Percentiles rank a stretch among this genome's conserved stretches.
phyloP scores from a whole-genome alignment of 2,329 filamentous ascomycete genomes.

The Fusarium marasasianum region DNA sequence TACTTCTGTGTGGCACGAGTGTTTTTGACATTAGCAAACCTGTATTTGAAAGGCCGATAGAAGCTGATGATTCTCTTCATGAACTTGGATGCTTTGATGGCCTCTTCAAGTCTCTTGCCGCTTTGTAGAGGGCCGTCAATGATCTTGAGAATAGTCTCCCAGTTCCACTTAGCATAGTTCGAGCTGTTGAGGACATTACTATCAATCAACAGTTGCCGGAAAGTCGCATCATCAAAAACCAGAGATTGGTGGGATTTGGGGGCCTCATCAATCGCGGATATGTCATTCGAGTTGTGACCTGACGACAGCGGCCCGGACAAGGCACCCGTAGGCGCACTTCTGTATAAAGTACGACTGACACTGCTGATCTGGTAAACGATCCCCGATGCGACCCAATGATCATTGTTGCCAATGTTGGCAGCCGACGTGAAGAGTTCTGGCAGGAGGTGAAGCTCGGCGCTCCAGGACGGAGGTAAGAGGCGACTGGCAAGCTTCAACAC shows the following conservation, averaged over 20 bases:
- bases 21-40: slow-evolving; percentile 89
- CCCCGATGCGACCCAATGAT: slow-evolving; percentile 82
- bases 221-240: slow-evolving; percentile 68
- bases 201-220: slow-evolving; percentile 74
- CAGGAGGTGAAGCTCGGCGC: slow-evolving; percentile 84
- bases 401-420: slow-evolving; percentile 74
- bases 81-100: slow-evolving; percentile 94
- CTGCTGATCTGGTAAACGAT: slow-evolving; percentile 99
- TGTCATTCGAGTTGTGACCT: slow-evolving; percentile 57
- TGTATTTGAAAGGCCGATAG: slow-evolving; percentile 95
- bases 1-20: slow-evolving; percentile 95
- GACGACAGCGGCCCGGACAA: slow-evolving; percentile 52
- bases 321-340: slow-evolving; percentile 68
- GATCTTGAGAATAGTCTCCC: slow-evolving; percentile 89
- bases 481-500: slow-evolving; percentile 89
- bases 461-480: slow-evolving; percentile 83
- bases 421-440: slow-evolving; percentile 85
- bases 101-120: slow-evolving; percentile 91
- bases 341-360: slow-evolving; percentile 90
- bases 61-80: slow-evolving; percentile 95
- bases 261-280: slow-evolving; percentile 65
- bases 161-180: slow-evolving; percentile 96
- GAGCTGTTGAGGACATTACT: slow-evolving; percentile 88
- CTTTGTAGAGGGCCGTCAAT: slow-evolving; percentile 93
- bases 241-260: slow-evolving; percentile 60